Percentiles rank a stretch among this genome's conserved stretches.
These are phyloP conservation scores for Lavandula angustifolia DNA, from an alignment of 257 asterid genomes.

Conservation along the genomic window DNA sequence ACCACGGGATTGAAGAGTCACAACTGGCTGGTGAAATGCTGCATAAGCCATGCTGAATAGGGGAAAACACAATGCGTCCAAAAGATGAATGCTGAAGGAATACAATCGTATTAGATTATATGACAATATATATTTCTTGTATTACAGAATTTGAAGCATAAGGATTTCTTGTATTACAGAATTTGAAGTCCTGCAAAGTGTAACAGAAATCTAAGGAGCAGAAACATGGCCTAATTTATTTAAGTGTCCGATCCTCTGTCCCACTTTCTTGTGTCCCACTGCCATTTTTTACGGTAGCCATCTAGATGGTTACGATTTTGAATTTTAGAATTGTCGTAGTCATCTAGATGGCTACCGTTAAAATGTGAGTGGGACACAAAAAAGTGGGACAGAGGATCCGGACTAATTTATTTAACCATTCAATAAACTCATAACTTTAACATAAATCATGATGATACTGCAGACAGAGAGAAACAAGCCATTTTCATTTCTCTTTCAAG, in stretches of 20 bases:
- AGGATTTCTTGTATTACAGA: neutral
- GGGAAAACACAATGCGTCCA: conserved; percentile 26
- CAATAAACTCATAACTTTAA: neutral
- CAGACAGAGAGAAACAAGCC: neutral
- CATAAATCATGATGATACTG: conserved; percentile 2
- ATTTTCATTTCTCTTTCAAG: conserved; percentile 10
- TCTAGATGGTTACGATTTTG: too few relatives aligned
- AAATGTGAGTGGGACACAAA: too few relatives aligned
- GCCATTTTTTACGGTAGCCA: too few relatives aligned
- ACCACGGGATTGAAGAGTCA: conserved; percentile 52
- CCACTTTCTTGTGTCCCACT: too few relatives aligned
- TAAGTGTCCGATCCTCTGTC: too few relatives aligned
- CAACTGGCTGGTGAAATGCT: conserved; percentile 59
- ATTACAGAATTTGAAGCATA: too few relatives aligned
- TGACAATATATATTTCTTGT: too few relatives aligned
- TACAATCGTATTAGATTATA: too few relatives aligned
- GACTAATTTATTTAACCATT: conserved; percentile 5
- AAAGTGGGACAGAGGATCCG: too few relatives aligned
- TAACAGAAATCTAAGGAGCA: neutral
- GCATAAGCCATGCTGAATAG: conserved; percentile 66
- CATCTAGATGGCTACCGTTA: too few relatives aligned
- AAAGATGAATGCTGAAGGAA: conserved; percentile 8
- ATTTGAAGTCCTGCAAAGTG: neutral
- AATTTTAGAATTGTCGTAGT: too few relatives aligned
- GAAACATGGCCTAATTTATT: neutral